phyloP scores from a whole-genome alignment of 768 basidiomycete genomes.

The Serendipita sp. region DNA sequence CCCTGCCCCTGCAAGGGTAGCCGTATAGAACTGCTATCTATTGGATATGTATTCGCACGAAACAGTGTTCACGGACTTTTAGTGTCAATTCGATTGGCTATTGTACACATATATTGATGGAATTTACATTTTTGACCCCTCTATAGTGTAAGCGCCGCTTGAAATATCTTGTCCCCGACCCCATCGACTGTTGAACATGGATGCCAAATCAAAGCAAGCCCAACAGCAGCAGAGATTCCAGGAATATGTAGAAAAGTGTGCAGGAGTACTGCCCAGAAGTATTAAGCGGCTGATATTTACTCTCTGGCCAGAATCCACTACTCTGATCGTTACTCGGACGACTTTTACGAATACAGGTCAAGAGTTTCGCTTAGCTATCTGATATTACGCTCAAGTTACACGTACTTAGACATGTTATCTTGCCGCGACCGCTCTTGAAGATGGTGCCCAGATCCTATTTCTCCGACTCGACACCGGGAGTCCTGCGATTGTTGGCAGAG shows the following conservation, averaged over 20 bases:
- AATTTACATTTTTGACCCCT: background rate
- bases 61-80: too few species aligned
- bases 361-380: background rate
- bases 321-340: conserved; percentile 84
- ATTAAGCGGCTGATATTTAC: background rate
- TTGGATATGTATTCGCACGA: background rate
- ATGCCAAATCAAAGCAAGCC: background rate
- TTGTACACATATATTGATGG: too few species aligned
- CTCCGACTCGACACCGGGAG: conserved; percentile 26
- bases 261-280: background rate
- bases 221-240: conserved; percentile 2
- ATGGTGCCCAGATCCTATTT: conserved; percentile 80
- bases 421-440: conserved; percentile 89
- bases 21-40: background rate
- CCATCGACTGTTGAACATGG: background rate
- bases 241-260: background rate
- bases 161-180: background rate
- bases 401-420: conserved; percentile 67
- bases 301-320: conserved; percentile 56
- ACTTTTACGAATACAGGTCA: conserved; percentile 64
- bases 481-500: conserved; percentile 68
- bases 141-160: background rate
- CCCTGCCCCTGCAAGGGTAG: background rate
- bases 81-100: too few species aligned
- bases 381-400: background rate